Evolutionary conservation across 768 basidiomycete species (phyloP).

Genomic region (Mycena metata): DNA sequence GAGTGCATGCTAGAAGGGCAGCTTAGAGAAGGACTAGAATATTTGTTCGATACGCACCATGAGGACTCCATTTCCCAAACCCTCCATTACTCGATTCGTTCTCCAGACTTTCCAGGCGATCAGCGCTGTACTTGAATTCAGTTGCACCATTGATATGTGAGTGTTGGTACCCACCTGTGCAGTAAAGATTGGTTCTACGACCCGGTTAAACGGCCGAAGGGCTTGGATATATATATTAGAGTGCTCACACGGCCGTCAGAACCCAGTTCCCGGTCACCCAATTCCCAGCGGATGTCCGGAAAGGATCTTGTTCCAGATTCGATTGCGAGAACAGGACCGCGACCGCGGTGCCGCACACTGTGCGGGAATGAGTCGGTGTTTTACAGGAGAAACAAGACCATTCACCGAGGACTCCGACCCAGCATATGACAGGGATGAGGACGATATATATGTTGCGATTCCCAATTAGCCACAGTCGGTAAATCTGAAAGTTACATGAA

Average conservation of each 20-base stretch:
- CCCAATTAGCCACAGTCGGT: conserved; percentile 27
- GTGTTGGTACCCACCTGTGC: conserved; percentile 21
- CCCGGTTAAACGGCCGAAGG: conserved; percentile 5
- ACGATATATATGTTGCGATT: conserved; percentile 1
- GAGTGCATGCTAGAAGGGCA: neutral
- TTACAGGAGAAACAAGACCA: neutral
- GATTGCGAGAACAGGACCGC: conserved; percentile 4
- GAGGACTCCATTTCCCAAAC: conserved; percentile 1
- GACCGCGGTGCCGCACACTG: conserved; percentile 7
- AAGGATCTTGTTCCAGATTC: neutral
- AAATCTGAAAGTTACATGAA: conserved; percentile 7
- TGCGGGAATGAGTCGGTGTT: too few species aligned
- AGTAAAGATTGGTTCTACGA: conserved; percentile 12
- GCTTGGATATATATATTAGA: neutral
- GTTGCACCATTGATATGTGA: neutral
- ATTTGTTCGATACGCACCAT: conserved; percentile 6
- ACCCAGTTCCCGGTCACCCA: conserved; percentile 15
- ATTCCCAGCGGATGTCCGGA: neutral
- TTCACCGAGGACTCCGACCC: conserved; percentile 8
- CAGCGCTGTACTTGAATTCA: neutral
- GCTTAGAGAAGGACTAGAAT: too few species aligned
- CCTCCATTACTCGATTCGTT: conserved; percentile 10
- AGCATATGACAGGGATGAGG: neutral
- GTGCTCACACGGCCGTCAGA: neutral
- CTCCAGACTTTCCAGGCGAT: conserved; percentile 23